These are phyloP conservation scores for Knufia fluminis DNA, from an alignment of 2,329 filamentous ascomycete genomes.

Conservation along the genomic window DNA sequence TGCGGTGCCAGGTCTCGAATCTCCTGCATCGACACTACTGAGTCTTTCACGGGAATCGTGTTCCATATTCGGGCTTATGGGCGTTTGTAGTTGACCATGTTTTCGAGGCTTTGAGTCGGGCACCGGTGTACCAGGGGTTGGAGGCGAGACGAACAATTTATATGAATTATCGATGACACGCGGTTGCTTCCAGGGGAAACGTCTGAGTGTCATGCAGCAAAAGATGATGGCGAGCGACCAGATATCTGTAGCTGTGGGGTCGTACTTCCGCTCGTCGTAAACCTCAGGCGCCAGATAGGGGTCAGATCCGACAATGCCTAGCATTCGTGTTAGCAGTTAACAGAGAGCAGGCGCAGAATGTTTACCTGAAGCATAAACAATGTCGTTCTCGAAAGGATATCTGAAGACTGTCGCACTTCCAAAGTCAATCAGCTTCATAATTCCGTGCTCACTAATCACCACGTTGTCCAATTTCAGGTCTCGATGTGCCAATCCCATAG, in stretches of 20 bases:
- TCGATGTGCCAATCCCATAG: conserved; percentile 87
- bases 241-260: conserved; percentile 87
- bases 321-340: conserved; percentile 5
- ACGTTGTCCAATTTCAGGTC: conserved; percentile 97
- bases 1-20: conserved; percentile 15
- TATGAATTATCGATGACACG: conserved; percentile 87
- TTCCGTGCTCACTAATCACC: conserved; percentile 88
- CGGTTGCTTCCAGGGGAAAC: conserved; percentile 96
- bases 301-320: conserved; percentile 75
- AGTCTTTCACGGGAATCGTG: conserved; percentile 10
- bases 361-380: conserved; percentile 69
- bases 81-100: conserved; percentile 14
- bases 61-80: neutral
- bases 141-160: conserved; percentile 79
- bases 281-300: conserved; percentile 96
- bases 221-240: conserved; percentile 99
- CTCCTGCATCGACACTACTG: conserved; percentile 15
- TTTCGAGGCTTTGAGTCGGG: conserved; percentile 33
- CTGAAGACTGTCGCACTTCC: conserved; percentile 94
- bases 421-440: conserved; percentile 99
- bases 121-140: conserved; percentile 57
- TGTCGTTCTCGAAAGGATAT: conserved; percentile 90
- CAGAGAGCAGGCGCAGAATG: conserved; percentile 11
- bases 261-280: conserved; percentile 86
- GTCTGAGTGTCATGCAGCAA: conserved; percentile 91